Evolutionary conservation across 2,329 filamentous ascomycete species (phyloP).

Genomic region (Fusarium brevicatenulatum): DNA sequence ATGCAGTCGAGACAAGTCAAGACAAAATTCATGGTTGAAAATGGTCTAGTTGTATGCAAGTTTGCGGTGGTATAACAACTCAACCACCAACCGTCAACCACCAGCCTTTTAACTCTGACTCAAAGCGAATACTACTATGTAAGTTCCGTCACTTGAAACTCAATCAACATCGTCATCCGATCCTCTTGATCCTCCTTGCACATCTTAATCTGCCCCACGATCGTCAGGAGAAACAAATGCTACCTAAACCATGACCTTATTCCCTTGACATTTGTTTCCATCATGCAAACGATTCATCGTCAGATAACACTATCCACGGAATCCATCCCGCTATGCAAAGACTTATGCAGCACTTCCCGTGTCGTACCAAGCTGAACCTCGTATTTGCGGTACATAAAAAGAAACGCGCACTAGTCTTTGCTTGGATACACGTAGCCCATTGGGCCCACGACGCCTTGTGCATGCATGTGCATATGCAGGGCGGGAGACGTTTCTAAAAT

Average conservation of each 20-base stretch:
- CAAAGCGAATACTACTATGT: neutral
- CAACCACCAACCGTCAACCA: neutral
- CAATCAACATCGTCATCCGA: neutral
- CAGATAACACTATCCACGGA: neutral
- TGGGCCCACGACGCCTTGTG: neutral
- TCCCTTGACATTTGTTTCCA: too few relatives aligned
- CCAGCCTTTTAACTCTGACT: too few relatives aligned
- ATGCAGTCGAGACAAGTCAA: neutral
- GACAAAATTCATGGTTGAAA: neutral
- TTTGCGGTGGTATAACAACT: neutral
- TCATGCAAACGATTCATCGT: neutral
- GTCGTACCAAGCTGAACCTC: slow-evolving; percentile 32
- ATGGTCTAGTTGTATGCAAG: neutral
- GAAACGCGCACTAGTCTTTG: neutral
- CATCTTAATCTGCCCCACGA: slow-evolving; percentile 34
- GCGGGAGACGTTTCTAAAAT: slow-evolving; percentile 3
- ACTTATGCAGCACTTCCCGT: slow-evolving; percentile 27
- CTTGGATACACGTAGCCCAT: slow-evolving; percentile 31
- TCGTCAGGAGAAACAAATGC: slow-evolving; percentile 26
- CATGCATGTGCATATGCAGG: neutral
- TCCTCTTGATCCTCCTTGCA: slow-evolving; percentile 8
- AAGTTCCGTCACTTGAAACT: neutral
- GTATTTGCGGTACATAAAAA: slow-evolving; percentile 23
- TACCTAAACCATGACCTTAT: neutral
- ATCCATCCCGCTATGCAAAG: neutral